phyloP scores from a whole-genome alignment of 2,329 filamentous ascomycete species.

The Fusarium multiceps region DNA sequence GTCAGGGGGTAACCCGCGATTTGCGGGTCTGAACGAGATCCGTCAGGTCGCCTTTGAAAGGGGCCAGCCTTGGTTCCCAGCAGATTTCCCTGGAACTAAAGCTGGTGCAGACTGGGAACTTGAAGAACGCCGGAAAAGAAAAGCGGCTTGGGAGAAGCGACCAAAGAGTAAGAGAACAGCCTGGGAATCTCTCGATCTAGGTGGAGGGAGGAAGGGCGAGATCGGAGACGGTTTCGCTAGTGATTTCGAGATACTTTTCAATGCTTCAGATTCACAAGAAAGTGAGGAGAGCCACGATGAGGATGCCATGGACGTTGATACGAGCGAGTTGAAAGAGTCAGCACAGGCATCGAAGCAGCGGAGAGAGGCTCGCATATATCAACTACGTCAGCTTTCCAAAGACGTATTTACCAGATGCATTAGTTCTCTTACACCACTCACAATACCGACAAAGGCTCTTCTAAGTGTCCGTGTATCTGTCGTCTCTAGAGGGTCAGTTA shows the following conservation, averaged over 20 bases:
- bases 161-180: conserved; percentile 85
- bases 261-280: conserved; percentile 16
- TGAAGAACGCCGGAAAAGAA: conserved; percentile 74
- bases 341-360: not conserved
- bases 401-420: conserved; percentile 49
- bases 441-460: conserved; percentile 54
- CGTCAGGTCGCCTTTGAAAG: conserved; percentile 86
- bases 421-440: conserved; percentile 32
- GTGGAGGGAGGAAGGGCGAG: conserved; percentile 80
- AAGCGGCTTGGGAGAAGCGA: conserved; percentile 79
- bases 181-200: conserved; percentile 80
- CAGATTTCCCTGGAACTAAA: conserved; percentile 81
- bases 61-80: conserved; percentile 83
- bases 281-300: conserved; percentile 29
- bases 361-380: conserved; percentile 17
- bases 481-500: conserved; percentile 75
- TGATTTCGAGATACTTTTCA: conserved; percentile 81
- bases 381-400: conserved; percentile 43
- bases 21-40: conserved; percentile 83
- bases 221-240: conserved; percentile 84
- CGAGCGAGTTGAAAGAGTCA: conserved; percentile 15
- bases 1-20: conserved; percentile 81
- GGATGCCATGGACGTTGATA: conserved; percentile 51
- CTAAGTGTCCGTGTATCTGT: conserved; percentile 75
- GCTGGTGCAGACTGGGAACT: conserved; percentile 84